A percentile compares a stretch with the other conserved stretches of the same genome.
Evolutionary conservation across 176 grass and related monocot genomes (phyloP).

Genomic region (Pharus latifolius): DNA sequence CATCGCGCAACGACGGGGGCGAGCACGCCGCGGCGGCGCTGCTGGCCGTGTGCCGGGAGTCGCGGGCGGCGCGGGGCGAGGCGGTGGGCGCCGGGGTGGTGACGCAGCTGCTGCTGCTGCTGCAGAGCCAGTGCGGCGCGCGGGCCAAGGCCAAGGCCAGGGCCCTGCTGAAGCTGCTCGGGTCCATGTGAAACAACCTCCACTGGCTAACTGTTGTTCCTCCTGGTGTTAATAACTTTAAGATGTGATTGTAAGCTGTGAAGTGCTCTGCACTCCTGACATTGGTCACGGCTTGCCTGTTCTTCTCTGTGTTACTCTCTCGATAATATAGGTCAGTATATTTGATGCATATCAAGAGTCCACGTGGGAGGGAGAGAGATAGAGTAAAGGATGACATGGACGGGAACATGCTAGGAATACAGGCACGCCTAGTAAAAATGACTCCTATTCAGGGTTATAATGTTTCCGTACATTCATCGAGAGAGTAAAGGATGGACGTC

Average conservation of each 20-base stretch:
- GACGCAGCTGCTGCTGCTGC: slow-evolving; percentile 62
- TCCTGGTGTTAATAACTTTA: neutral
- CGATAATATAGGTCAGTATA: too few species aligned
- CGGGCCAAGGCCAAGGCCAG: slow-evolving; percentile 56
- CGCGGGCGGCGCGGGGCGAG: slow-evolving; percentile 17
- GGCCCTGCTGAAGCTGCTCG: slow-evolving; percentile 71
- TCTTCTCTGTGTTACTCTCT: too few species aligned
- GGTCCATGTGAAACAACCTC: slow-evolving; percentile 30
- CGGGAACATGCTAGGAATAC: too few species aligned
- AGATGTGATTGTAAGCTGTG: slow-evolving; percentile 35
- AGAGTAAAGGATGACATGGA: too few species aligned
- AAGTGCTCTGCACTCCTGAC: too few species aligned
- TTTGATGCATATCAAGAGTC: too few species aligned
- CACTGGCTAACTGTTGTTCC: neutral
- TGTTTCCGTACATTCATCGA: too few species aligned
- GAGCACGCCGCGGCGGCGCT: slow-evolving; percentile 75
- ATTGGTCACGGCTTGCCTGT: too few species aligned
- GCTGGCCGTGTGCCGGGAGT: slow-evolving; percentile 50
- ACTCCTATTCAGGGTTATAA: too few species aligned
- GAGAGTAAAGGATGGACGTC: too few species aligned
- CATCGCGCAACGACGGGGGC: slow-evolving; percentile 51
- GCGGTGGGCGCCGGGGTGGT: slow-evolving; percentile 51
- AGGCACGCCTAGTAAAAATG: too few species aligned
- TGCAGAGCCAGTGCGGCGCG: slow-evolving; percentile 79
- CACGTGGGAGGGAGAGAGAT: too few species aligned